Evolutionary conservation across 495 filamentous ascomycete genomes (phyloP), one percentile per base, ranked within the genome.

Genomic region (Parathielavia hyrcaniae): DNA sequence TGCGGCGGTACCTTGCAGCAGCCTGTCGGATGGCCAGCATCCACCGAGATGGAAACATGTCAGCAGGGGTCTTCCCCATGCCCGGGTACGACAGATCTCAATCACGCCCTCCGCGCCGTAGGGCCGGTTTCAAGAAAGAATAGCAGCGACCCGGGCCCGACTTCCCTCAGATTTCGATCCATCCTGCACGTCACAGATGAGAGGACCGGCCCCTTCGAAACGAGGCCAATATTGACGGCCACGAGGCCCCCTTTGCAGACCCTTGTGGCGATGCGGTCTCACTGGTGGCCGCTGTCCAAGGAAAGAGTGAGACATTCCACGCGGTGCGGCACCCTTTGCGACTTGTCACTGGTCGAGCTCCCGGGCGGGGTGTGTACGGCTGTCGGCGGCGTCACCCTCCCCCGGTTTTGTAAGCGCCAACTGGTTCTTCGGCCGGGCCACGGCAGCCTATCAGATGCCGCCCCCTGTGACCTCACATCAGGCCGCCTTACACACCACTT

Each of bases 381-480:
- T 71, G 73, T 70, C 75, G 71, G 71, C 71, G 68, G 73, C 71
- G 68, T 67, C 62, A 67, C 64, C 56, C 64, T 59, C 55, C 69
- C 73, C 74, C 71, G 57, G 69, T 73, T 67, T 67, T 64, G 62
- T 75, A 79, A 77, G 77, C 77, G 77, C 77, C 77, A 72, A 77
- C 71, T 77, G 77, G 77, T 65, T 67, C 67, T 67, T 61, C 67
- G 63, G 64, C 63, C 60, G 62, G 57, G 54, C 60, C 68, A 49
- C 59, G 62, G 59, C 71, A 69, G 69, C 77, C 75, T 76, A 79
- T 79, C 77, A 78, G 63, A 58, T 64, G 60, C 55, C 55, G 56
- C 53, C 61, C 59, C 67, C 56, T 67, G 65, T 61, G 69, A 67
- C 67, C 59, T 66, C 65, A 68, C 64, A 62, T 66, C 58, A 49